A percentile compares a stretch with the other conserved stretches of the same genome.
These are phyloP conservation scores for Yamadazyma sp. DNA, from an alignment of 805 yeast species.

Conservation along the genomic window DNA sequence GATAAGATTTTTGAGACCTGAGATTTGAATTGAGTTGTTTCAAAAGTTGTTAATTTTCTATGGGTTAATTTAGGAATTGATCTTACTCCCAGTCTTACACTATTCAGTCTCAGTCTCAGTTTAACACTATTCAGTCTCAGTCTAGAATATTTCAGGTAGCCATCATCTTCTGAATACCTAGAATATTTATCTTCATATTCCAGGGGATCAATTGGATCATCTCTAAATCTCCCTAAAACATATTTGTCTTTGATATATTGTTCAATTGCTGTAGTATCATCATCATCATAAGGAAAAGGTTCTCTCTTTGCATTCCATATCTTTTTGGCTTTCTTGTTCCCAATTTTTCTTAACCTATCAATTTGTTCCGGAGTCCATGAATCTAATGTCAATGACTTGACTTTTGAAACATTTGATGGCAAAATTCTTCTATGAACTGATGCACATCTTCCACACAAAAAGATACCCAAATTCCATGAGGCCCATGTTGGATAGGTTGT, in stretches of 20 bases:
- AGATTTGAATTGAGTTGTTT: slow-evolving; percentile 48
- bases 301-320: slow-evolving; percentile 67
- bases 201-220: slow-evolving; percentile 29
- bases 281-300: slow-evolving; percentile 76
- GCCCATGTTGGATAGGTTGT: slow-evolving; percentile 64
- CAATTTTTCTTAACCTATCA: slow-evolving; percentile 42
- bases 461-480: slow-evolving; percentile 54
- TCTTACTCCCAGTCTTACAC: slow-evolving; percentile 13
- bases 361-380: slow-evolving; percentile 62
- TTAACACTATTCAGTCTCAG: slow-evolving; percentile 4
- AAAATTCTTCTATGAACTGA: slow-evolving; percentile 64
- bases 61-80: slow-evolving; percentile 43
- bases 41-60: slow-evolving; percentile 52
- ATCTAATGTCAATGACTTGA: slow-evolving; percentile 73
- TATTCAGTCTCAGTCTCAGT: slow-evolving; percentile 20
- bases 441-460: slow-evolving; percentile 84
- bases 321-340: slow-evolving; percentile 58
- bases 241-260: slow-evolving; percentile 67
- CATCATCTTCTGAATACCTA: slow-evolving; percentile 19
- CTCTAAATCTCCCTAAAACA: slow-evolving; percentile 55
- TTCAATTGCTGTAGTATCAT: slow-evolving; percentile 52
- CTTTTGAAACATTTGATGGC: slow-evolving; percentile 58
- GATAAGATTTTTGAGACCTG: slow-evolving; percentile 44
- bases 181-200: slow-evolving; percentile 33
- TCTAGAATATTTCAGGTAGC: slow-evolving; percentile 1